Evolutionary conservation across 352 stramenopile genomes (phyloP), one percentile per base, ranked within the genome.

Genomic region (Globisporangium middletonii): DNA sequence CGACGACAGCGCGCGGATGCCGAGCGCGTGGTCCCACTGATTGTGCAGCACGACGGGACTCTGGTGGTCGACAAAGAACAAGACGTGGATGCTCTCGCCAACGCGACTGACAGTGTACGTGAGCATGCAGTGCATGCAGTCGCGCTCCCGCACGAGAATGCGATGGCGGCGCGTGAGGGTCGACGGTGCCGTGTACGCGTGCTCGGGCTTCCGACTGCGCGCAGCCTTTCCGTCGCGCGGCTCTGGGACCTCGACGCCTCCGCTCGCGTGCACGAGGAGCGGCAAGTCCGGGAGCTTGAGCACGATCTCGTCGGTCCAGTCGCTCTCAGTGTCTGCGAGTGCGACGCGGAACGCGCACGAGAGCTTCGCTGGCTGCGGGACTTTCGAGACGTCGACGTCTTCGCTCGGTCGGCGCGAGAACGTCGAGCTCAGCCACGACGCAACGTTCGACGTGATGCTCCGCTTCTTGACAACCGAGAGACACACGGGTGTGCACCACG

Each of bases 51-150:
- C 60, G 28, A 92, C 65, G 9, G 82, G 75, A 2, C 78, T 71
- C 33, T 92, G 78, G 19, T 64, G 71, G 58, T 94, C 84, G 28
- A 86, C 59, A 35, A 88, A 91, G 42, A 94, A 71, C 12, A 87
- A 46, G 46, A 94, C 67, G 27, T 86, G 68, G 41, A 89, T 77
- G 13, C 69, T 75, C 2, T 65, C 65, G 8, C 63, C 67, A 7
- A 71, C 70, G 44, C 77, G 70, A 27, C 72, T 79, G 46, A 88
- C 73, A 0, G 80, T 88, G 50, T 78, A 85, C n/a, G 84, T 89
- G 18, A 92, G 56, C 74, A 91, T 84, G 37, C 75, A 66, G 52
- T 92, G 79, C 12, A 53, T 64, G 23, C 79, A 79, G 1, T 35
- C 53, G n/a, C 49, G 53, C 16, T 85, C 69, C 2, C 71, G 81